Evolutionary conservation across 345 rosid species (phyloP), one percentile per base, ranked within the genome.

Genomic region (Linum usitatissimum): DNA sequence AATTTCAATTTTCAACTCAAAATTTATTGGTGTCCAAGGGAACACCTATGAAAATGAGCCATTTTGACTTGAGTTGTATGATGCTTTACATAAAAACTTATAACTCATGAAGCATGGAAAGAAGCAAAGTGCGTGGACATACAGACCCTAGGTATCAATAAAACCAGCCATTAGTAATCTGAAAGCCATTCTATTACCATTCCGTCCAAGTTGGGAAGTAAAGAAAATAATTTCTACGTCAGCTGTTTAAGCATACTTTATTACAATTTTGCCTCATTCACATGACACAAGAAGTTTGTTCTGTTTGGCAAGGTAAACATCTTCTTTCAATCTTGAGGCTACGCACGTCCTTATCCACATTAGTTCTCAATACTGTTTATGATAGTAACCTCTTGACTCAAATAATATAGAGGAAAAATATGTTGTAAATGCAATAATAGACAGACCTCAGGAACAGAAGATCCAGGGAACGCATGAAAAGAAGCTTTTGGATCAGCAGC

Each of bases 381-480:
- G 51, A 45, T 45, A 45, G 51, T 3, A 45, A 9, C 51, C 14
- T 45, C 10, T 45, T 45, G 51, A 45, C 51, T 10, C 48, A 45
- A 45, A 45, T 45, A 6, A 10, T 45, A 10, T 45, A 10, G 3
- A 45, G 14, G 14, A 15, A 45, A 45, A 15, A 15, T 6, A 66
- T 30, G 62, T 56, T 12, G 21, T 14, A 56, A 57, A 31, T 19
- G 51, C 66, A 68, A 61, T 38, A 38, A 64, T 64, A 72, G 54
- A 61, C 74, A 68, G 77, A 91, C 98, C 90, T 89, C 91, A 59
- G 82, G 89, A 71, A 87, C 97, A 61, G 81, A 78, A 63, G 98
- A 87, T 66, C 97, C 97, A 68, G 98, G 98, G 76, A 92, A 92
- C 63, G 97, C 93, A 72, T 77, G 84, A 73, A 77, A 65, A 64